Evolutionary conservation across 2,329 filamentous ascomycete species (phyloP).

Genomic region (Cordyceps cateniannulata): DNA sequence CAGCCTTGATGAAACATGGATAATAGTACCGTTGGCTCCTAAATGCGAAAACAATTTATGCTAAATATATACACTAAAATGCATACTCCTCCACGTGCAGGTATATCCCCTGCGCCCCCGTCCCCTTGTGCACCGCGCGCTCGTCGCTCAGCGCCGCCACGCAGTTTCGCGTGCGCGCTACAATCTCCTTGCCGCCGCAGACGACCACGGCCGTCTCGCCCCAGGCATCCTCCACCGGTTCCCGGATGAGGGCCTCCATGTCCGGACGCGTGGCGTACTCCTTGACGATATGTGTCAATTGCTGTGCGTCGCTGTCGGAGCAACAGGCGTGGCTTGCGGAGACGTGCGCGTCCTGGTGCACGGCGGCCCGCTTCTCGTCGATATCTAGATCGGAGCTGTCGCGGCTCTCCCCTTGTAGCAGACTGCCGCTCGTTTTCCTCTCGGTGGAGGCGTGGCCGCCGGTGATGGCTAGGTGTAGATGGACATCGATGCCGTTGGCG

Average conservation of each 20-base stretch:
- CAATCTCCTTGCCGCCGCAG: slow-evolving; percentile 51
- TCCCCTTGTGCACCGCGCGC: slow-evolving; percentile 57
- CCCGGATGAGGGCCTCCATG: slow-evolving; percentile 44
- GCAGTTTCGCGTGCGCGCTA: slow-evolving; percentile 46
- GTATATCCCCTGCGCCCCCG: slow-evolving; percentile 56
- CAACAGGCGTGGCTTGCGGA: not conserved
- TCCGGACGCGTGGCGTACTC: slow-evolving; percentile 43
- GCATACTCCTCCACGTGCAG: slow-evolving; percentile 56
- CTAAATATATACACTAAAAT: slow-evolving; percentile 28
- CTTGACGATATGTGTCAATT: slow-evolving; percentile 25
- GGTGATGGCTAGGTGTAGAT: slow-evolving; percentile 50
- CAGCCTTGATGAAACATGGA: not conserved
- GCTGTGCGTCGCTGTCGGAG: slow-evolving; percentile 16
- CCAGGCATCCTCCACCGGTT: slow-evolving; percentile 49
- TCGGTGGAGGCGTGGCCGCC: slow-evolving; percentile 15
- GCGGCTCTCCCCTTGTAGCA: not conserved
- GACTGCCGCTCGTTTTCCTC: not conserved
- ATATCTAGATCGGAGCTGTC: slow-evolving; percentile 20
- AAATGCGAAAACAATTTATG: not conserved
- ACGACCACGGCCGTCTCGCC: slow-evolving; percentile 57
- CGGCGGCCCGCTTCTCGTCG: not conserved
- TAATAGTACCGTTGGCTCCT: not conserved
- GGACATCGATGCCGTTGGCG: slow-evolving; percentile 41
- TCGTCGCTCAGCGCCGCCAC: slow-evolving; percentile 53
- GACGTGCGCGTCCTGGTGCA: not conserved